phyloP scores from a whole-genome alignment of 2,329 filamentous ascomycete genomes.

The Ceratocystis cubensis region DNA sequence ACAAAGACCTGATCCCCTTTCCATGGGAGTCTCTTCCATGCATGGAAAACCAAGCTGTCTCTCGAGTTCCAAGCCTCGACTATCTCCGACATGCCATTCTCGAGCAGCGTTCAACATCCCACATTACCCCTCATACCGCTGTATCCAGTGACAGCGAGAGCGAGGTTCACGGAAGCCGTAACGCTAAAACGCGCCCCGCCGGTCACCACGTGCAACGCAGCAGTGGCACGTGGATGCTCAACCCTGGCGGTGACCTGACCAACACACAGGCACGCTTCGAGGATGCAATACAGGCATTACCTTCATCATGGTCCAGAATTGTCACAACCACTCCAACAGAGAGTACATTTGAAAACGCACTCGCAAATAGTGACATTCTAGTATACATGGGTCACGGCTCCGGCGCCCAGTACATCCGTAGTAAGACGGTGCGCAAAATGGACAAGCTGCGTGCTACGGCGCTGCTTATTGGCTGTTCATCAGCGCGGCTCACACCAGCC shows the following conservation, averaged over 20 bases:
- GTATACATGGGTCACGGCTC: slow-evolving; percentile 96
- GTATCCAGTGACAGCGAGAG: slow-evolving; percentile 12
- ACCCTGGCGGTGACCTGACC: slow-evolving; percentile 72
- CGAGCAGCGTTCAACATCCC: slow-evolving; percentile 31
- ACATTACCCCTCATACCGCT: not conserved
- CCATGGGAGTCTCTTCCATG: slow-evolving; percentile 95
- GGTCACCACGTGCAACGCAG: slow-evolving; percentile 44
- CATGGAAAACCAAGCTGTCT: slow-evolving; percentile 65
- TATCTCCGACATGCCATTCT: slow-evolving; percentile 66
- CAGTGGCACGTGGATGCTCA: slow-evolving; percentile 68
- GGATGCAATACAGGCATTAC: slow-evolving; percentile 39
- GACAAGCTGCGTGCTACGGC: slow-evolving; percentile 62
- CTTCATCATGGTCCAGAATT: slow-evolving; percentile 58
- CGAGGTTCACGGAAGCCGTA: slow-evolving; percentile 25
- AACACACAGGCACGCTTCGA: slow-evolving; percentile 68
- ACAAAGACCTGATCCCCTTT: slow-evolving; percentile 81
- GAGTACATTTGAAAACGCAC: slow-evolving; percentile 56
- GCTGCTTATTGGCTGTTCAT: slow-evolving; percentile 90
- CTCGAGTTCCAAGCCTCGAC: slow-evolving; percentile 74
- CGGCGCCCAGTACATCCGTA: slow-evolving; percentile 85
- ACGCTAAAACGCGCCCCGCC: not conserved
- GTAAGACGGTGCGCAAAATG: slow-evolving; percentile 67
- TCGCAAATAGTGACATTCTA: slow-evolving; percentile 57
- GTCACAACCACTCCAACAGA: slow-evolving; percentile 60
- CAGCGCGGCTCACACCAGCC: slow-evolving; percentile 52